Base-by-base conservation (phyloP, 108 stramenopile genomes). In the Parietichytrium sp. region DNA sequence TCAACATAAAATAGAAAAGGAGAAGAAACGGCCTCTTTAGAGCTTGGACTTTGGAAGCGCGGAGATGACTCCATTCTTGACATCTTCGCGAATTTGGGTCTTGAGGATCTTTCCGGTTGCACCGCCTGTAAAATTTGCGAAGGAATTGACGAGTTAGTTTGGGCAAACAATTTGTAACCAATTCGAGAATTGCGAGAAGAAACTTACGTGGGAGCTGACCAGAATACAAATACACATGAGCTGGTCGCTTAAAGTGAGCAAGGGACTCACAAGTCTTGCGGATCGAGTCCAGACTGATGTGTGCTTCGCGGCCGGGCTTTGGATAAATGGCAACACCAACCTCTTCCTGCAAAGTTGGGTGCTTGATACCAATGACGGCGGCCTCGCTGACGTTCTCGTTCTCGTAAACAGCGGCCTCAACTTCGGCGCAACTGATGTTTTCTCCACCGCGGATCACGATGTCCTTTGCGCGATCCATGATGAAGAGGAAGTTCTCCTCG, bases 401-500 rank as follows among this genome's bases (percentile, higher is more conserved):
- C 26, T 81, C 42, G 79, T 79, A 23, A 55, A 84, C 53, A 6
- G 27, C 84, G 12, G 72, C 81, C 47, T 85, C 84, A 48, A 85
- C 78, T 16, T 81, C 84, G 31, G 78, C 48, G 82, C 80, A 81
- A n/a, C 29, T 55, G 23, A 85, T 52, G 33, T 72, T 80, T 26
- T 85, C 84, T 10, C 61, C 61, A 12, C 83, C 83, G 20, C 83
- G 83, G 20, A 79, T 84, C 49, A 84, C 80, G 10, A 84, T 78
- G 31, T 84, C 83, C 72, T 84, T 84, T 8, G 55, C 29, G 30
- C 94, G 92, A 29, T 93, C 94, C 29, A 92, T 92, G 54, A 95
- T 93, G 84, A 93, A 92, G 83, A 95, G 90, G 61, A 92, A 92
- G 4, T 92, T 92, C 45, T 84, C 54, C 10, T 84, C 83, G 83